Evolutionary conservation across 306 rosid genomes (phyloP).

Genomic region (Pterocarpus santalinus): DNA sequence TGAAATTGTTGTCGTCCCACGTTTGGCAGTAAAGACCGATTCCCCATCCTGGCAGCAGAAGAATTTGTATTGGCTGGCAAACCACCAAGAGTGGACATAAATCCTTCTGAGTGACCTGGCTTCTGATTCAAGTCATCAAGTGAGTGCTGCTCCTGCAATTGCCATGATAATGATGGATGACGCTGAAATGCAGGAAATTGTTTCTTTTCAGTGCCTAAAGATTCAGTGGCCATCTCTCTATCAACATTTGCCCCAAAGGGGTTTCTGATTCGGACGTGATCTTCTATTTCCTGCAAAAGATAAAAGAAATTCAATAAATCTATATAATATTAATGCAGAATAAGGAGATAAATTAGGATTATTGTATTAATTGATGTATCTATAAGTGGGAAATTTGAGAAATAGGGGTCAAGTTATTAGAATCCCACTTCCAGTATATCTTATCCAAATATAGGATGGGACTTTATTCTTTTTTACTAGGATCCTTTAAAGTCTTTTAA

Average conservation of each 20-base stretch:
- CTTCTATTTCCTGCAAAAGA: constrained; percentile 64
- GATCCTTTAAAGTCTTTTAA: not conserved
- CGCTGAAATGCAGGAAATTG: constrained; percentile 55
- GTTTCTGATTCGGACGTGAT: constrained; percentile 44
- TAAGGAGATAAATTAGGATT: not conserved
- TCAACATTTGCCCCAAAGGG: constrained; percentile 54
- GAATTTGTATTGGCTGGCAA: constrained; percentile 51
- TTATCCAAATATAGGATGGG: not conserved
- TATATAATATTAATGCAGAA: not conserved
- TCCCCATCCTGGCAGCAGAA: constrained; percentile 55
- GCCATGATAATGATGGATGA: constrained; percentile 64
- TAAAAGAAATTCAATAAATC: constrained; percentile 8
- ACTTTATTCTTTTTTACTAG: not conserved
- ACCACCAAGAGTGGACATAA: constrained; percentile 51
- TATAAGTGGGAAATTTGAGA: not conserved
- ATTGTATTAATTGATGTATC: constrained; percentile 5
- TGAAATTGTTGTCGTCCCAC: constrained; percentile 55
- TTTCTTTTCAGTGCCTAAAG: constrained; percentile 51
- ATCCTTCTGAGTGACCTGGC: constrained; percentile 56
- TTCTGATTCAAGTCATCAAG: constrained; percentile 53
- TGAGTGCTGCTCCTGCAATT: constrained; percentile 59
- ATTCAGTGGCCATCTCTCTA: constrained; percentile 57
- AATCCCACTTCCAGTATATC: not conserved
- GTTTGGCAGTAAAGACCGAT: constrained; percentile 50
- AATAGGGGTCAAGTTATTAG: not conserved